Percentiles rank a stretch among this genome's conserved stretches.
phyloP scores from a whole-genome alignment of 352 stramenopile species.

The Phytopythium oedochilum region DNA sequence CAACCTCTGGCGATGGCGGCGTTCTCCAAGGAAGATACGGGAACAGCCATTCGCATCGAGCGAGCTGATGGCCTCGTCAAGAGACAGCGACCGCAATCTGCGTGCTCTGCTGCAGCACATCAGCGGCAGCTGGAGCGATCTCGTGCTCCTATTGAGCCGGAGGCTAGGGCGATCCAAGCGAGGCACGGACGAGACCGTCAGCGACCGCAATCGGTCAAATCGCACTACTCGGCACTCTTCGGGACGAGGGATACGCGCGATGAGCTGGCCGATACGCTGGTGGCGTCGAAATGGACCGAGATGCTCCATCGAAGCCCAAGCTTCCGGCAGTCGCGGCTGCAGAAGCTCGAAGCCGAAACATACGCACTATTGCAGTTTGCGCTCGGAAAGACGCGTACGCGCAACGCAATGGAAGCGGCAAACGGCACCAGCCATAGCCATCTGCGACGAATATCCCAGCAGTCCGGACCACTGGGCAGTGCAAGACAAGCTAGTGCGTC shows the following conservation, averaged over 20 bases:
- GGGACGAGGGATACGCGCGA: not conserved
- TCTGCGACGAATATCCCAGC: not conserved
- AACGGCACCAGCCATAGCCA: not conserved
- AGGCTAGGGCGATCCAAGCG: not conserved
- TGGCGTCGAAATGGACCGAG: constrained; percentile 36
- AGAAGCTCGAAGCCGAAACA: constrained; percentile 34
- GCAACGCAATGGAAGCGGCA: not conserved
- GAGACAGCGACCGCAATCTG: constrained; percentile 1
- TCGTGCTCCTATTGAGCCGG: not conserved
- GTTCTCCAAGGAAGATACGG: too few species aligned
- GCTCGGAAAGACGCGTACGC: constrained; percentile 9
- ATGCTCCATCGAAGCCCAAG: constrained; percentile 30
- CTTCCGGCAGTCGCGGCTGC: constrained; percentile 31
- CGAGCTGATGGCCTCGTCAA: not conserved
- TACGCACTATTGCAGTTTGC: constrained; percentile 39
- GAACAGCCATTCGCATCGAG: too few species aligned
- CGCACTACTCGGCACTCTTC: constrained; percentile 2
- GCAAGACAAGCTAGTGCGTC: too few species aligned
- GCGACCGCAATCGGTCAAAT: constrained; percentile 30
- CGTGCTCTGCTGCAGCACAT: not conserved
- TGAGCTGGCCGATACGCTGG: constrained; percentile 4
- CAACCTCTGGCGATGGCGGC: not conserved
- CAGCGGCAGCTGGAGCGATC: not conserved
- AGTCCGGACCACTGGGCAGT: not conserved
- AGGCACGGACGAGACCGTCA: not conserved